Evolutionary conservation across 345 rosid species (phyloP), one percentile per base, ranked within the genome.

Genomic region (Eucalyptus cloeziana): DNA sequence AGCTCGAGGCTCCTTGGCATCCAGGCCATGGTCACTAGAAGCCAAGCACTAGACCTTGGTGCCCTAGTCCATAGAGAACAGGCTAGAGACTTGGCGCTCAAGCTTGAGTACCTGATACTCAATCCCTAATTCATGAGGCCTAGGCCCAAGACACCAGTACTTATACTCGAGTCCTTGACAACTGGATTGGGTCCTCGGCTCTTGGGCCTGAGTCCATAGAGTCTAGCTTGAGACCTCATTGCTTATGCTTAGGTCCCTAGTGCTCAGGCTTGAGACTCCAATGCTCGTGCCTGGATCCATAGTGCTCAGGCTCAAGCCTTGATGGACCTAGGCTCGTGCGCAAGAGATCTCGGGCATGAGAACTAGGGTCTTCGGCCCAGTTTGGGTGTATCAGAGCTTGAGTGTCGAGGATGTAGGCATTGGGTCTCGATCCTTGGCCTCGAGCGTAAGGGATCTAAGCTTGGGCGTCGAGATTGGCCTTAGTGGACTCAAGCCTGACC

Each of bases 341-440:
- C 13, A 22, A 22, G 62, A 25, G 62, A 56, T 56, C 62, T 56
- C 1, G 30, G 2, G 13, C 30, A 56, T 25, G 30, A 25, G 6
- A 9, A 56, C 30, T 56, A 56, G 12, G 62, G 62, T 56, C 62
- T 56, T 22, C 1, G 6, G 30, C 30, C 13, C 13, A 25, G 0
- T 25, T 25, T 56, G 27, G 12, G 62, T 56, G 6, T 56, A 56
- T 56, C 0, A 6, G 1, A 56, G 62, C 30, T 25, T 10, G 30
- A 22, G 62, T 56, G 62, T 56, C 1, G 6, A 56, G 30, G 30
- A 56, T 25, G 30, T 56, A 13, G 27, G 62, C 13, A 56, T 24
- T 1, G 1, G 3, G 62, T 56, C 27, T 56, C 30, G 0, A 56
- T 24, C 25, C 21, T 52, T 52, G 0, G 4, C 58, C 62, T 22